Conservation (phyloP, 2,329 filamentous ascomycete species). For the Paecilomyces sp. region DNA sequence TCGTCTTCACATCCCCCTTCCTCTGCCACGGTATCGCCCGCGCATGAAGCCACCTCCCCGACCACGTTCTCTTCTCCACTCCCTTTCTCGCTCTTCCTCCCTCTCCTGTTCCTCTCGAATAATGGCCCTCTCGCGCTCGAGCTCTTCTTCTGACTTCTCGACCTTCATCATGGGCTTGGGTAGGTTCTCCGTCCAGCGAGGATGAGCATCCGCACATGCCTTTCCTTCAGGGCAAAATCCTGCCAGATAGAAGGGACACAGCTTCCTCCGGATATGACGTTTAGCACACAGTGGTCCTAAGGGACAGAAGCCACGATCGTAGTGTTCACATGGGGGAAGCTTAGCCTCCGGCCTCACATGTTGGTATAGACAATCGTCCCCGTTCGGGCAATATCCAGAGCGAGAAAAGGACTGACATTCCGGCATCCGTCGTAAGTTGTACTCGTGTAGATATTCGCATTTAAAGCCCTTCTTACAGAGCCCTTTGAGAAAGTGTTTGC, state of each 20-base stretch:
- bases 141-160: constrained; percentile 66
- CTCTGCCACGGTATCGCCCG: constrained; percentile 39
- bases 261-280: constrained; percentile 72
- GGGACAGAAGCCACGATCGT: constrained; percentile 90
- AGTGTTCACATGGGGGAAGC: constrained; percentile 77
- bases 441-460: constrained; percentile 98
- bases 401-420: constrained; percentile 95
- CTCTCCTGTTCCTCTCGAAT: constrained; percentile 55
- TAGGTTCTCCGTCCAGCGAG: constrained; percentile 65
- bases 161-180: constrained; percentile 53
- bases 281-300: constrained; percentile 81
- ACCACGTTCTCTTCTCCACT: constrained; percentile 47
- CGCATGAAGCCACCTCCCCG: constrained; percentile 40
- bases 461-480: constrained; percentile 95
- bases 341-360: constrained; percentile 80
- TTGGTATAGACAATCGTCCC: constrained; percentile 90
- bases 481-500: constrained; percentile 97
- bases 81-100: constrained; percentile 48
- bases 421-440: constrained; percentile 96
- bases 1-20: constrained; percentile 21
- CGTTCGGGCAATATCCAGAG: constrained; percentile 92
- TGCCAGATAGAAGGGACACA: constrained; percentile 81
- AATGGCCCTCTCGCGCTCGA: constrained; percentile 49
- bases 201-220: constrained; percentile 72
- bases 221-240: constrained; percentile 87